Evolutionary conservation across 2,329 filamentous ascomycete genomes (phyloP), one percentile per base, ranked within the genome.

Genomic region (Albophoma yamanashiensis): DNA sequence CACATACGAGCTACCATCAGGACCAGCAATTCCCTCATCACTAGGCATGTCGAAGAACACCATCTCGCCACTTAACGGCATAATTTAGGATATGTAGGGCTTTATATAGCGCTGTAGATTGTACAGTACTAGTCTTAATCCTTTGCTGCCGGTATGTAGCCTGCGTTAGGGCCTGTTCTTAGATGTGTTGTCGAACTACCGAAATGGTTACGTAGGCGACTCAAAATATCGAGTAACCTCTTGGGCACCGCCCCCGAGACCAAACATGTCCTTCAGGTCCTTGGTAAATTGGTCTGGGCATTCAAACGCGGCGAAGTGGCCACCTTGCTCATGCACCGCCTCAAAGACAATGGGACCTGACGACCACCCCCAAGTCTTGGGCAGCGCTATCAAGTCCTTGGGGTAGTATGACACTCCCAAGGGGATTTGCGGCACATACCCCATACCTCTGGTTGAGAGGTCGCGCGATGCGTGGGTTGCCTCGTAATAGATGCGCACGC

Each of bases 401-500:
- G 86, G 86, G 64, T 86, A 86, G 60, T 79, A 76, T 22, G 74
- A 80, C 12, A 85, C 62, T 0, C 82, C 81, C 57, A 79, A 65
- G 38, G 73, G 73, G 5, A 79, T 74, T 0, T 68, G 67, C 0
- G 72, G 68, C 1, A 74, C 65, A 59, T 75, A 77, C 1, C 61
- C 57, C 4, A 62, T 25, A 7, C 42, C 22, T 25, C 63, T 66
- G 3, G 62, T 8, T 4, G 61, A 58, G 7, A 62, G 50, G 61
- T 64, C 67, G 60, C 65, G 58, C 43, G 66, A 40, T 12, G 69
- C 70, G 60, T 86, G 84, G 7, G 66, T 71, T 0, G 76, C 74
- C 71, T 92, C 89, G 66, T 91, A 91, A 72, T 93, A 93, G 56
- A 92, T 90, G 9, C 86, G 73, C 11, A 83, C 68, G 62, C 82